Percentiles rank a stretch among this genome's conserved stretches.
These are phyloP conservation scores for Capsicum chinense DNA, from an alignment of 257 asterid species.

Conservation along the genomic window DNA sequence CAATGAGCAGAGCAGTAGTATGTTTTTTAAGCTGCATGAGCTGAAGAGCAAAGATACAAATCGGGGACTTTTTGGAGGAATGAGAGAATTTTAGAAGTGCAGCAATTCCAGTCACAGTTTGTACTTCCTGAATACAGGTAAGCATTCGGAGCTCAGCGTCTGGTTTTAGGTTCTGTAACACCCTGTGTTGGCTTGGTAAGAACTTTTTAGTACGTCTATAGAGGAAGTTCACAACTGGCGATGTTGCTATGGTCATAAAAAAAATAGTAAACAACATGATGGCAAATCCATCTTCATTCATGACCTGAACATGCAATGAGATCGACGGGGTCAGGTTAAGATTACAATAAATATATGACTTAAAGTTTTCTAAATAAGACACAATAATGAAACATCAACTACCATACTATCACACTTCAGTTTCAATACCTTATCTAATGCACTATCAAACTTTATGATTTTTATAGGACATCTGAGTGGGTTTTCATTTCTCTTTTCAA, in stretches of 20 bases:
- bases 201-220: constrained; percentile 26
- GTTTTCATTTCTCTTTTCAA: constrained; percentile 13
- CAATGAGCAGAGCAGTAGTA: constrained; percentile 33
- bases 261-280: constrained; percentile 29
- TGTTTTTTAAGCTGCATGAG: constrained; percentile 35
- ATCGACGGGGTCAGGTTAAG: neutral
- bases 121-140: constrained; percentile 36
- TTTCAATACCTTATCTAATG: neutral
- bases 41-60: constrained; percentile 33
- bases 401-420: neutral
- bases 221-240: constrained; percentile 32
- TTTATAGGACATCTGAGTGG: neutral
- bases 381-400: too few species aligned
- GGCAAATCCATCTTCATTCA: constrained; percentile 17
- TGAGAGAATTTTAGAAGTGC: constrained; percentile 28
- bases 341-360: neutral
- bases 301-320: constrained; percentile 11
- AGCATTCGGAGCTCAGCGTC: constrained; percentile 35
- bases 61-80: constrained; percentile 32
- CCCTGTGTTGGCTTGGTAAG: constrained; percentile 32
- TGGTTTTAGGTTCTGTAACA: constrained; percentile 29
- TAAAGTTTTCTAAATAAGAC: neutral
- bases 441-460: neutral
- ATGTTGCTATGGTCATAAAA: constrained; percentile 28
- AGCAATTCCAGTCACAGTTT: constrained; percentile 31